Evolutionary conservation across 345 rosid genomes (phyloP).

Genomic region (Gossypium stocksii): DNA sequence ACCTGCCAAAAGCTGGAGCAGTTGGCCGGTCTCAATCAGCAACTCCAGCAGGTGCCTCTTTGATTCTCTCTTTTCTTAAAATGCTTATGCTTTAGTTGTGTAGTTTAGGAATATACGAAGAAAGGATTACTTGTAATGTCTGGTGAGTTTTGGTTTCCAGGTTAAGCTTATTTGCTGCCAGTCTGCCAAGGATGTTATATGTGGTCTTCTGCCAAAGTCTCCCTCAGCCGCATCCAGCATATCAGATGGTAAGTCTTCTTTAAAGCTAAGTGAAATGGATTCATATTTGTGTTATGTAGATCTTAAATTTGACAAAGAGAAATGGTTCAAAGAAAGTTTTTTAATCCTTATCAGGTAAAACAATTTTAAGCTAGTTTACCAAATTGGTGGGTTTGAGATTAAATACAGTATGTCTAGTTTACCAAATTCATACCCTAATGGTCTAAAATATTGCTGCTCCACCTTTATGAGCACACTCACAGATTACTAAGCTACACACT

Average conservation of each 20-base stretch:
- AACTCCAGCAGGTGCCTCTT: background rate
- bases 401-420: too few species aligned
- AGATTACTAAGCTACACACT: background rate
- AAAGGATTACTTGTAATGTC: background rate
- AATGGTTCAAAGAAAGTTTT: background rate
- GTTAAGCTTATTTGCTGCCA: constrained; percentile 7
- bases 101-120: background rate
- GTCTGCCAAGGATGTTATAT: constrained; percentile 91
- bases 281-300: background rate
- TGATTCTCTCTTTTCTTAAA: background rate
- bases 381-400: background rate
- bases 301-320: background rate
- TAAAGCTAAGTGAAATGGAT: background rate
- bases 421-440: background rate
- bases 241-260: background rate
- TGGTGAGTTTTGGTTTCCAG: background rate
- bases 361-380: background rate
- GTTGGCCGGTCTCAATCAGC: background rate
- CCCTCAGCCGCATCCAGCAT: constrained; percentile 26
- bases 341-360: background rate
- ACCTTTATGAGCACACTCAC: too few species aligned
- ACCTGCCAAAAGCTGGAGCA: background rate
- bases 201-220: constrained; percentile 74
- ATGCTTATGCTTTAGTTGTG: background rate
- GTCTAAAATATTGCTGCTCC: too few species aligned